Conservation (phyloP, 345 rosid species). For the Luvunga scandens region DNA sequence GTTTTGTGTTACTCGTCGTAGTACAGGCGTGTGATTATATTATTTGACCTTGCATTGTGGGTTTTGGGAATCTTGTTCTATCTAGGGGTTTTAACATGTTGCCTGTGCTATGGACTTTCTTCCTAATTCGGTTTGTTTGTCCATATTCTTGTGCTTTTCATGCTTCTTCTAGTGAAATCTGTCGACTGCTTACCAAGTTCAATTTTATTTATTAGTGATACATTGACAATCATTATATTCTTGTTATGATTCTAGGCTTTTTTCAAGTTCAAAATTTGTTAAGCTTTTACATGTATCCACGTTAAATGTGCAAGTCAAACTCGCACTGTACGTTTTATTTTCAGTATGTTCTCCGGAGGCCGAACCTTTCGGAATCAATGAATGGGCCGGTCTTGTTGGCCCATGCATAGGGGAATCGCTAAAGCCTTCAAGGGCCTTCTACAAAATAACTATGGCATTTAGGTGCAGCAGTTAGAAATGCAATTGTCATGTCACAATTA, state of each 20-base stretch:
- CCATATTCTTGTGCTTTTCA: conserved; percentile 32
- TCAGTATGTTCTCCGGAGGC: too few relatives aligned
- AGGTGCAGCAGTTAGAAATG: too few relatives aligned
- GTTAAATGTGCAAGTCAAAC: too few relatives aligned
- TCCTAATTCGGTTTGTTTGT: conserved; percentile 42
- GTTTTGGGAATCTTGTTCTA: conserved; percentile 37
- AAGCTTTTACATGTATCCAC: too few relatives aligned
- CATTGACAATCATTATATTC: background rate
- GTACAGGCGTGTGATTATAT: conserved; percentile 42
- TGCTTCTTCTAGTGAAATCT: conserved; percentile 19
- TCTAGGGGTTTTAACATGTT: conserved; percentile 32
- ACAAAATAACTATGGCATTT: too few relatives aligned
- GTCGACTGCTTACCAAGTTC: conserved; percentile 15
- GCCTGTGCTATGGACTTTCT: conserved; percentile 26
- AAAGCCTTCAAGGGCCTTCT: too few relatives aligned
- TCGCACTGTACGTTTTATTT: too few relatives aligned
- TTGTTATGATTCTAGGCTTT: background rate
- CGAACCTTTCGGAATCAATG: too few relatives aligned
- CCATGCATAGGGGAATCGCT: too few relatives aligned
- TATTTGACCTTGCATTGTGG: conserved; percentile 40
- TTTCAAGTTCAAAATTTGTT: background rate
- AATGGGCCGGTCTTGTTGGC: too few relatives aligned
- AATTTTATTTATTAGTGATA: conserved; percentile 10
- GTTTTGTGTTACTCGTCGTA: conserved; percentile 30
- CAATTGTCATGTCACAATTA: too few relatives aligned